Evolutionary conservation across 768 basidiomycete genomes (phyloP).

Genomic region (Pulveroboletus frians): DNA sequence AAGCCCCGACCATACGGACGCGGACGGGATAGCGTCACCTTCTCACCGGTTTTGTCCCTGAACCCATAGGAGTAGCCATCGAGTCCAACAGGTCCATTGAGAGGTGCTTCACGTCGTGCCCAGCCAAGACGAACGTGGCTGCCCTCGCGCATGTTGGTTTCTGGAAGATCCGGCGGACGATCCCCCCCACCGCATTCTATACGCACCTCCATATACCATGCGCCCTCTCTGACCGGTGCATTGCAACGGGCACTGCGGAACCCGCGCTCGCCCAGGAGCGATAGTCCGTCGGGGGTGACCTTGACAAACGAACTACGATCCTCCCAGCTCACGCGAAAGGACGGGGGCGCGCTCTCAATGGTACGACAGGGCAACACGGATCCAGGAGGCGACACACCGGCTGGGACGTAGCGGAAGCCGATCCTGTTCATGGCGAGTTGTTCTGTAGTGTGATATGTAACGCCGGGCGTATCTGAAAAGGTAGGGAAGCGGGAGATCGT

Average conservation of each 20-base stretch:
- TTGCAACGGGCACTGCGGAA: slow-evolving; percentile 89
- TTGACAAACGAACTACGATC: slow-evolving; percentile 80
- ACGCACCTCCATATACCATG: slow-evolving; percentile 92
- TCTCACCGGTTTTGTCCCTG: slow-evolving; percentile 90
- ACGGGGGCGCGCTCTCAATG: slow-evolving; percentile 71
- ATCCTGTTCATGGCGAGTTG: slow-evolving; percentile 68
- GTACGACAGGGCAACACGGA: slow-evolving; percentile 63
- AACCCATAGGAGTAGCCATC: slow-evolving; percentile 93
- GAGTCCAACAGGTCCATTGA: slow-evolving; percentile 88
- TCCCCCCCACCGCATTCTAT: slow-evolving; percentile 73
- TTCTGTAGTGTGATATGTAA: slow-evolving; percentile 60
- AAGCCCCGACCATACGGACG: slow-evolving; percentile 72
- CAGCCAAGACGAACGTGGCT: slow-evolving; percentile 89
- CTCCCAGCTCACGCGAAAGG: slow-evolving; percentile 81
- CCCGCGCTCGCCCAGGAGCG: slow-evolving; percentile 77
- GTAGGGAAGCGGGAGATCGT: slow-evolving; percentile 69
- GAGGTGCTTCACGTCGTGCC: slow-evolving; percentile 86
- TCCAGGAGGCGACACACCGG: slow-evolving; percentile 62
- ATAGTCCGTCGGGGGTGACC: slow-evolving; percentile 72
- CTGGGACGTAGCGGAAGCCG: slow-evolving; percentile 76
- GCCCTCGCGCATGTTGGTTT: slow-evolving; percentile 52
- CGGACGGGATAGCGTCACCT: slow-evolving; percentile 78
- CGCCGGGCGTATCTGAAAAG: slow-evolving; percentile 56
- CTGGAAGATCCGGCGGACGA: slow-evolving; percentile 34
- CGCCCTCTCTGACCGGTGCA: slow-evolving; percentile 81